phyloP scores from a whole-genome alignment of 2,329 filamentous ascomycete species.

The Exophiala aquamarina region DNA sequence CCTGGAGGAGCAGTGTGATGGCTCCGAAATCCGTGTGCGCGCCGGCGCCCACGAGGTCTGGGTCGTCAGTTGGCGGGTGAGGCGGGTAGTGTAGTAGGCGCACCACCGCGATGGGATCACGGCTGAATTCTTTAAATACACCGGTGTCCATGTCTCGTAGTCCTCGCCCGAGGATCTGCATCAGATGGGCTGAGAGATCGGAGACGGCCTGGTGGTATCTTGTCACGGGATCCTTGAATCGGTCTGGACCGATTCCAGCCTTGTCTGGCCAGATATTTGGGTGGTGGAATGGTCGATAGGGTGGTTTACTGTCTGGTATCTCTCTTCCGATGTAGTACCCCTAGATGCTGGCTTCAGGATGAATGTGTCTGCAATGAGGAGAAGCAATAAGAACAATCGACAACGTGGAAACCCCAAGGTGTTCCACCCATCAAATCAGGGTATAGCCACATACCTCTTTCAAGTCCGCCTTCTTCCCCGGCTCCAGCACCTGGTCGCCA shows the following conservation, averaged over 20 bases:
- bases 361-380: background rate
- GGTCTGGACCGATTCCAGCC: constrained; percentile 1
- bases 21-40: constrained; percentile 54
- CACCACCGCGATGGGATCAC: constrained; percentile 30
- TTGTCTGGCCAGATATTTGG: constrained; percentile 20
- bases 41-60: constrained; percentile 30
- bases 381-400: background rate
- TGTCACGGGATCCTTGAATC: constrained; percentile 19
- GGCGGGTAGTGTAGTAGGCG: constrained; percentile 34
- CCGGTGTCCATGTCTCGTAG: constrained; percentile 43
- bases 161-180: constrained; percentile 45
- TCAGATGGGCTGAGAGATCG: constrained; percentile 13
- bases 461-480: constrained; percentile 28
- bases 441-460: constrained; percentile 33
- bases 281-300: constrained; percentile 21
- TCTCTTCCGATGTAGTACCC: constrained; percentile 31
- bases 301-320: constrained; percentile 19
- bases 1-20: constrained; percentile 57
- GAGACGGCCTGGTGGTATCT: constrained; percentile 17
- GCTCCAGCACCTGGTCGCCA: constrained; percentile 30
- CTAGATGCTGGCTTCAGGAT: constrained; percentile 1
- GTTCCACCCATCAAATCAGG: background rate
- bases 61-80: constrained; percentile 23
- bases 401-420: background rate
- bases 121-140: constrained; percentile 29